A percentile compares a stretch with the other conserved stretches of the same genome.
Evolutionary conservation across 805 yeast genomes (phyloP).

Genomic region (Pichia nakasei): DNA sequence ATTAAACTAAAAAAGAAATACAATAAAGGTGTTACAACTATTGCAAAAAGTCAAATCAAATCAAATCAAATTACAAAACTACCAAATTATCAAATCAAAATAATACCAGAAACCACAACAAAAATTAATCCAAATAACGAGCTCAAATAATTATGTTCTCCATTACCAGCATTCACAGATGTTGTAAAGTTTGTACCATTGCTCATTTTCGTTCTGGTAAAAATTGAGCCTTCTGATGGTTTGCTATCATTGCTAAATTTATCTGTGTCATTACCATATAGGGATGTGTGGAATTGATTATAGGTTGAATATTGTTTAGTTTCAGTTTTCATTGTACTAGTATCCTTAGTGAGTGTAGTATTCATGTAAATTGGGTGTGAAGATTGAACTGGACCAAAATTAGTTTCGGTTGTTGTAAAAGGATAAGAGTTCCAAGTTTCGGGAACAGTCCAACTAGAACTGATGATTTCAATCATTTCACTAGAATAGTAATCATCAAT

Average conservation of each 20-base stretch:
- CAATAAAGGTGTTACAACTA: neutral
- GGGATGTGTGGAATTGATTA: neutral
- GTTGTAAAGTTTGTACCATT: neutral
- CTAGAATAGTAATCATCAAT: neutral
- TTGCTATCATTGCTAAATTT: neutral
- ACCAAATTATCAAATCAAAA: conserved; percentile 3
- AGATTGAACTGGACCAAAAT: neutral
- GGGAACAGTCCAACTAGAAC: conserved; percentile 2
- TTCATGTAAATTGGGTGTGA: neutral
- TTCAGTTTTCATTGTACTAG: neutral
- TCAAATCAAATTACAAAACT: too few relatives aligned
- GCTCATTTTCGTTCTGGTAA: neutral
- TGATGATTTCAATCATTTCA: neutral
- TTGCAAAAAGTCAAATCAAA: too few relatives aligned
- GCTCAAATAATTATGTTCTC: neutral
- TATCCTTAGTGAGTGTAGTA: neutral
- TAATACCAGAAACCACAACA: conserved; percentile 3
- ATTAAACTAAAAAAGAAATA: neutral
- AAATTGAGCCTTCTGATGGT: conserved; percentile 1
- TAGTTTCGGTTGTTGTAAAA: neutral
- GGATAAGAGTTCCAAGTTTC: conserved; percentile 8
- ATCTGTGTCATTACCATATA: neutral
- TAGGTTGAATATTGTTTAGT: neutral
- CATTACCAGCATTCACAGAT: conserved; percentile 1
- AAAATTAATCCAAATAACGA: conserved; percentile 5